phyloP scores from a whole-genome alignment of 352 stramenopile genomes.

The Pythium plurisporium region DNA sequence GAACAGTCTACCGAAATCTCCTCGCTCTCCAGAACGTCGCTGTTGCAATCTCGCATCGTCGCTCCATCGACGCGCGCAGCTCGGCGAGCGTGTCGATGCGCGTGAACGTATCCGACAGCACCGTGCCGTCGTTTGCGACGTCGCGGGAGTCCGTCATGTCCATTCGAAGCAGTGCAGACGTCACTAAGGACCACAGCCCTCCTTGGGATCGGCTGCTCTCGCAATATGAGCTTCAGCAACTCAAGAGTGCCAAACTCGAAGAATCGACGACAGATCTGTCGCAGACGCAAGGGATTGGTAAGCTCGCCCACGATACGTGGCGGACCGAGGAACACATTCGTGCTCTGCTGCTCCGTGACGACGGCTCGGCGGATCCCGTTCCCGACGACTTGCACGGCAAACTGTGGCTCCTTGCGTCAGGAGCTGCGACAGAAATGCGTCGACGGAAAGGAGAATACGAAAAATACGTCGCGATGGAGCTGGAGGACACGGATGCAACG shows the following conservation, averaged over 20 bases:
- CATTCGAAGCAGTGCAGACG: slow-evolving; percentile 26
- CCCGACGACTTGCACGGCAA: slow-evolving; percentile 70
- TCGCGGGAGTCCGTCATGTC: slow-evolving; percentile 30
- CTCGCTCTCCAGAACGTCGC: slow-evolving; percentile 67
- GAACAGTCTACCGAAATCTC: slow-evolving; percentile 75
- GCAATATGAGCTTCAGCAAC: slow-evolving; percentile 65
- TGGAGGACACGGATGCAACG: slow-evolving; percentile 62
- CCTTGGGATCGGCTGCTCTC: slow-evolving; percentile 58
- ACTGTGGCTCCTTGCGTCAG: slow-evolving; percentile 77
- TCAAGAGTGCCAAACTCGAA: slow-evolving; percentile 40
- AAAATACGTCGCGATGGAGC: slow-evolving; percentile 41
- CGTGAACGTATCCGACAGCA: slow-evolving; percentile 2
- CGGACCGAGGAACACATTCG: slow-evolving; percentile 77
- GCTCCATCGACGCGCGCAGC: slow-evolving; percentile 77
- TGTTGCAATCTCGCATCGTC: slow-evolving; percentile 65
- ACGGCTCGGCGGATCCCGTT: slow-evolving; percentile 46
- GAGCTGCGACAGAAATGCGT: slow-evolving; percentile 61
- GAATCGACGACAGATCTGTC: slow-evolving; percentile 23
- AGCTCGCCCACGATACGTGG: slow-evolving; percentile 75
- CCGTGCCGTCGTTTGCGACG: slow-evolving; percentile 7
- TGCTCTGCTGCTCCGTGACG: slow-evolving; percentile 55
- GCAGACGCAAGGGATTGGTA: slow-evolving; percentile 44
- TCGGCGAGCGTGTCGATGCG: slow-evolving; percentile 33
- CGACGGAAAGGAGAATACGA: slow-evolving; percentile 54
- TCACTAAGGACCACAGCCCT: slow-evolving; percentile 43